phyloP scores from a whole-genome alignment of 805 yeast species.

The Scheffersomyces lignosus region DNA sequence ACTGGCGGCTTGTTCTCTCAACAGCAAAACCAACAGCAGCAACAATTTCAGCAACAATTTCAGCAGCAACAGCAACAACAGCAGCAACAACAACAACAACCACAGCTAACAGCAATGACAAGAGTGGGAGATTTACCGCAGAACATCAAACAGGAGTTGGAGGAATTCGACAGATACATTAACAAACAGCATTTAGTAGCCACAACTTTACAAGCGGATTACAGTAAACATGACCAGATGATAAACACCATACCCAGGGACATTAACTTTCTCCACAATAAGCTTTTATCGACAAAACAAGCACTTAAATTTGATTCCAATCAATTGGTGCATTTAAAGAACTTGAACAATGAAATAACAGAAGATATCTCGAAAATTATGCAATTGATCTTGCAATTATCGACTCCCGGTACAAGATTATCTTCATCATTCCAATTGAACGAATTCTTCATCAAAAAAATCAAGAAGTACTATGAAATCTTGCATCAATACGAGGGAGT shows the following conservation, averaged over 20 bases:
- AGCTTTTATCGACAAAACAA: conserved; percentile 63
- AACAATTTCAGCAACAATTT: conserved; percentile 4
- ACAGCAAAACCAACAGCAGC: conserved; percentile 5
- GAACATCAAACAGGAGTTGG: conserved; percentile 65
- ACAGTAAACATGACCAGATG: conserved; percentile 60
- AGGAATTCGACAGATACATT: conserved; percentile 68
- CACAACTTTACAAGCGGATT: conserved; percentile 62
- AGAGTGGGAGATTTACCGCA: conserved; percentile 73
- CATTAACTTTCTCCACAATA: conserved; percentile 59
- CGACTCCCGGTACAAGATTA: conserved; percentile 56
- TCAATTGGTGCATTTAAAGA: conserved; percentile 33
- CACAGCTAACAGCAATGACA: conserved; percentile 68
- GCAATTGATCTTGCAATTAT: conserved; percentile 51
- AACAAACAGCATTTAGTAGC: conserved; percentile 74
- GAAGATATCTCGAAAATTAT: conserved; percentile 55
- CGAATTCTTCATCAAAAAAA: conserved; percentile 53
- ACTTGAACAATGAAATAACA: conserved; percentile 39
- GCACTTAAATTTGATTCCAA: conserved; percentile 53
- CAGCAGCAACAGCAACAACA: conserved; percentile 28
- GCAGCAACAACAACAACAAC: conserved; percentile 43
- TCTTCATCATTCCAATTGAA: conserved; percentile 56
- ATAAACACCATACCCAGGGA: conserved; percentile 75
- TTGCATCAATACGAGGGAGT: conserved; percentile 61
- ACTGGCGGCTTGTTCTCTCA: conserved; percentile 6
- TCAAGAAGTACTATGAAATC: conserved; percentile 48